Base-by-base conservation (phyloP, 192 early-diverging fungal species). In the Allomyces macrogynus region DNA sequence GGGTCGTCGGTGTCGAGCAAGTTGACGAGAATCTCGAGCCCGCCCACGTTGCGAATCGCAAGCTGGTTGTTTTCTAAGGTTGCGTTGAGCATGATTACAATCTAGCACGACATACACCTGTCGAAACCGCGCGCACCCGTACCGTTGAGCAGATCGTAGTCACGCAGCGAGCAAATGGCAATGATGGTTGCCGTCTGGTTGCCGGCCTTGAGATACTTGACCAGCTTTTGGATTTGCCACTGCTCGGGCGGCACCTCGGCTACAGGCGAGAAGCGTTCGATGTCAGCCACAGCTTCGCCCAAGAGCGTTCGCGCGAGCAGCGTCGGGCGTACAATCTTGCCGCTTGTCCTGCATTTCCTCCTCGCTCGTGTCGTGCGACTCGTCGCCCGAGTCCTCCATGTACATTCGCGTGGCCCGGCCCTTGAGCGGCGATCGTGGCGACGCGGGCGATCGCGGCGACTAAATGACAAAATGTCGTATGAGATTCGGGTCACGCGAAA, bases 151-250 rank as follows among this genome's bases (percentile, higher is more conserved):
- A 84, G 68, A 69, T 84, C 82, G 67, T 83, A 84, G 68, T 84
- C 82, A 11, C 80, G 61, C 10, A 84, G 66, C 8, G 78, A 79
- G 69, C 82, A 84, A 24, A 84, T 81, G 61, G 82, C 82, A 63
- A 84, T 84, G 61, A 84, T 81, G 32, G 82, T 84, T 1, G 82
- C 82, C 8, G 80, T 84, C 65, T 80, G 82, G 70, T 84, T 84
- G 24, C 82, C 82, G n/a, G 67, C 69, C 7, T 81, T 74, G 16
- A 83, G 64, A 62, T 83, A 84, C 68, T 83, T 83, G 42, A 84
- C 78, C 1, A 84, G 70, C 66, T 83, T 83, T 65, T 81, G 81
- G 43, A 84, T 83, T 62, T 74, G 75, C 66, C 82, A 84, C 70
- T 83, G 80, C 63, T 84, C 82, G 23, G 78, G 72, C 9, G 79